Percentiles rank a stretch among this genome's conserved stretches.
These are phyloP conservation scores for Crithidia bombi DNA, from an alignment of 208 protist genomes.

Conservation along the genomic window DNA sequence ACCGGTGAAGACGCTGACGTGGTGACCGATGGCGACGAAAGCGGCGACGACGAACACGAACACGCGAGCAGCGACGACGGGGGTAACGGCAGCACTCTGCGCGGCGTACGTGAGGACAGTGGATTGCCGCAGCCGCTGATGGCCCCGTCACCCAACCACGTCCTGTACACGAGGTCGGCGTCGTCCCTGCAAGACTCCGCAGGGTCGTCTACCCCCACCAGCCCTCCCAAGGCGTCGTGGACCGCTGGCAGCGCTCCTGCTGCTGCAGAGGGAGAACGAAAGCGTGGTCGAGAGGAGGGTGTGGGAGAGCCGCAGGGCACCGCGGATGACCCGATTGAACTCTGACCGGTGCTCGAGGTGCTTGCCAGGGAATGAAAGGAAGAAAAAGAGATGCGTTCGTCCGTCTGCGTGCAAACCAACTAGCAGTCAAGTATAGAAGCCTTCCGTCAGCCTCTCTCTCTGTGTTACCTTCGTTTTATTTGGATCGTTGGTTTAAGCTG, in stretches of 20 bases:
- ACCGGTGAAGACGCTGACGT: conserved; percentile 32
- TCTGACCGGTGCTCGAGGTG: conserved; percentile 7
- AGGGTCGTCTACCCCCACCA: background rate
- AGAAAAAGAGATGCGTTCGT: background rate
- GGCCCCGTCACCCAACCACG: background rate
- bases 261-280: conserved; percentile 1
- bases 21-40: conserved; percentile 34
- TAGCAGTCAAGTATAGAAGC: too few species aligned
- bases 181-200: background rate
- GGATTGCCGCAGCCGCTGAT: background rate
- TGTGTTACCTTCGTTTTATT: too few species aligned
- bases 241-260: background rate
- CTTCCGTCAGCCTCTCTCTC: too few species aligned
- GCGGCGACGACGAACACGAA: conserved; percentile 7
- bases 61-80: background rate
- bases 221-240: background rate
- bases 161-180: background rate
- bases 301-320: conserved; percentile 34
- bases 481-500: too few species aligned
- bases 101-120: background rate
- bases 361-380: background rate
- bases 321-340: conserved; percentile 73
- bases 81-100: background rate
- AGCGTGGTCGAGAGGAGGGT: conserved; percentile 28
- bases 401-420: too few species aligned